Evolutionary conservation across 345 rosid genomes (phyloP), one percentile per base, ranked within the genome.

Genomic region (Chamaenerion angustifolium): DNA sequence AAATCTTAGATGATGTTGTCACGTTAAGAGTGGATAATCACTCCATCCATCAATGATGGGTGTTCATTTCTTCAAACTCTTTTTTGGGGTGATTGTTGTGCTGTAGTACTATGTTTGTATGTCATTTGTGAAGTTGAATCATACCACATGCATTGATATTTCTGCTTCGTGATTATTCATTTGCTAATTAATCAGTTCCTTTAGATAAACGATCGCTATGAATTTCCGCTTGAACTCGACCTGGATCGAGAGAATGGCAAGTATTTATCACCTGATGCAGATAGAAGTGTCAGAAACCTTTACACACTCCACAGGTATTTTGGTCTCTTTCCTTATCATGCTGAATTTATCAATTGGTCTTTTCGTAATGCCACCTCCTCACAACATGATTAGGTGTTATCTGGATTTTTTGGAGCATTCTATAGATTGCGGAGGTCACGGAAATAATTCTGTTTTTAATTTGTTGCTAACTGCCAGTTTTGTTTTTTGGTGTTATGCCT

Each of bases 201-300:
- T 37, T 64, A 88, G 95, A 85, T 88, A 57, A 88, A 88, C 72
- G 97, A 88, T 63, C 89, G 97, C 45, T 88, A 88, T 63, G 97
- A 88, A 58, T 88, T 88, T 67, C 97, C 97, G 65, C 84, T 85
- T 57, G 76, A 85, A 76, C 88, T 88, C 70, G 97, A 88, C 64
- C 85, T 88, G 43, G 97, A 88, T 62, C 82, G 89, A 73, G 97
- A 82, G 35, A 53, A 80, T 57, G 82, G 93, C 23, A 85, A 74
- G 63, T 88, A 88, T 71, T 64, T 88, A 53, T 85, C 97, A 54
- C 97, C 97, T 50, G 95, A 80, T 1, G 89, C 97, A 23, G 95
- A 88, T 67, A 75, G 79, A 75, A 80, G 82, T 53, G 89, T 88
- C 42, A 86, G 85, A 56, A 88, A 88, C 69, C 86, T 88, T 54